phyloP scores from a whole-genome alignment of 257 asterid species.

The Petunia secreta region DNA sequence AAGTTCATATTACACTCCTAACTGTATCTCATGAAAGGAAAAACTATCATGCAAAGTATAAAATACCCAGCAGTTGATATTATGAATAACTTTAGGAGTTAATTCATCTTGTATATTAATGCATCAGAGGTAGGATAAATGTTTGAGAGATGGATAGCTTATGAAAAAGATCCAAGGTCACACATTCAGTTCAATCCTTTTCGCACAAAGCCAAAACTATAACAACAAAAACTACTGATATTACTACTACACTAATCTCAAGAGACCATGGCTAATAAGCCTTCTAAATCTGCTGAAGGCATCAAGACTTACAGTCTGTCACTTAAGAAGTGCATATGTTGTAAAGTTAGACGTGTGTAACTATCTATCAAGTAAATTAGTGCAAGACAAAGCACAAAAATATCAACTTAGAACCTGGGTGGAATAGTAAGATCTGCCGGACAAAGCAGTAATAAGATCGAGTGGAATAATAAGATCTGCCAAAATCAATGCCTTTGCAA shows the following conservation, averaged over 20 bases:
- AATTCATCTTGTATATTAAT: background rate
- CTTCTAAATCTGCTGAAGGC: background rate
- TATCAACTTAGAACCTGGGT: too few relatives aligned
- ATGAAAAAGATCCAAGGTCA: background rate
- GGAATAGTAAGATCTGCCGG: too few relatives aligned
- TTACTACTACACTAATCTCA: background rate
- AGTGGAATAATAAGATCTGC: background rate
- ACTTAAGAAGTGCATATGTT: background rate
- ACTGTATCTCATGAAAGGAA: constrained; percentile 1
- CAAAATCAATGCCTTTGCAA: background rate
- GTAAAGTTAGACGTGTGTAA: background rate
- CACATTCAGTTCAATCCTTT: background rate
- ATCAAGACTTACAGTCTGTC: background rate
- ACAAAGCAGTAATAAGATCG: background rate
- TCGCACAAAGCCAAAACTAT: background rate
- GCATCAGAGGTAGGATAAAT: background rate
- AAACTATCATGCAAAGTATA: background rate
- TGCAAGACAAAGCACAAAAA: too few relatives aligned
- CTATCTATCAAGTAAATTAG: too few relatives aligned
- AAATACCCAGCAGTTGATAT: background rate
- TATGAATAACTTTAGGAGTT: background rate
- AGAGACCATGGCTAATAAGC: background rate
- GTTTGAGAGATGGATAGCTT: constrained; percentile 1
- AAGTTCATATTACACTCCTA: background rate
- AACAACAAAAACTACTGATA: background rate